Conservation (phyloP, 495 filamentous ascomycete genomes). For the Penicillium alfredii region DNA sequence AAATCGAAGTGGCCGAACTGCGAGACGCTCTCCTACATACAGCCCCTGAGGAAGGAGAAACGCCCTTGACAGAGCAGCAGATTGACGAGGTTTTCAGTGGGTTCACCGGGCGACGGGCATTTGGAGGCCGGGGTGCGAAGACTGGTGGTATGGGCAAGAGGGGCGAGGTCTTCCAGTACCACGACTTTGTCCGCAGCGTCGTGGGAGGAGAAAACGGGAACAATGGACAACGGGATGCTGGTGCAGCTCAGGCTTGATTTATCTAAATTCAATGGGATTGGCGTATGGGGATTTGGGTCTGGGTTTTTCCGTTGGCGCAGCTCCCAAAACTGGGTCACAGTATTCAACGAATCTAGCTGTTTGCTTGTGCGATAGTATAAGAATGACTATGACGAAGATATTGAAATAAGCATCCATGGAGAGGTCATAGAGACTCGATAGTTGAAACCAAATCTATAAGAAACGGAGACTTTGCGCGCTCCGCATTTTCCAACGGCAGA, state of each 20-base stretch:
- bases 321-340: neutral
- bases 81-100: constrained; percentile 77
- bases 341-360: constrained; percentile 4
- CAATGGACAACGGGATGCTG: too few relatives aligned
- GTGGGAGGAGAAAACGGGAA: constrained; percentile 35
- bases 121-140: constrained; percentile 42
- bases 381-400: too few relatives aligned
- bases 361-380: too few relatives aligned
- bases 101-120: constrained; percentile 76
- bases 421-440: too few relatives aligned
- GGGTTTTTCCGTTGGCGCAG: constrained; percentile 1
- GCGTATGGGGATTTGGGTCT: constrained; percentile 12
- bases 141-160: constrained; percentile 29
- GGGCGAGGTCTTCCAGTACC: constrained; percentile 43
- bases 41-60: constrained; percentile 65
- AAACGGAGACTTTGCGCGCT: constrained; percentile 5
- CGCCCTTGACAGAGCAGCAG: constrained; percentile 62
- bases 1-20: constrained; percentile 78
- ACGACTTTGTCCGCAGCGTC: constrained; percentile 39
- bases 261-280: constrained; percentile 7
- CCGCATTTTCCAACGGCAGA: constrained; percentile 22
- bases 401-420: too few relatives aligned
- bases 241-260: constrained; percentile 19
- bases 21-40: constrained; percentile 78
- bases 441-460: too few relatives aligned